Conservation (phyloP, 2,329 filamentous ascomycete genomes). For the Pseudogymnoascus sp. region DNA sequence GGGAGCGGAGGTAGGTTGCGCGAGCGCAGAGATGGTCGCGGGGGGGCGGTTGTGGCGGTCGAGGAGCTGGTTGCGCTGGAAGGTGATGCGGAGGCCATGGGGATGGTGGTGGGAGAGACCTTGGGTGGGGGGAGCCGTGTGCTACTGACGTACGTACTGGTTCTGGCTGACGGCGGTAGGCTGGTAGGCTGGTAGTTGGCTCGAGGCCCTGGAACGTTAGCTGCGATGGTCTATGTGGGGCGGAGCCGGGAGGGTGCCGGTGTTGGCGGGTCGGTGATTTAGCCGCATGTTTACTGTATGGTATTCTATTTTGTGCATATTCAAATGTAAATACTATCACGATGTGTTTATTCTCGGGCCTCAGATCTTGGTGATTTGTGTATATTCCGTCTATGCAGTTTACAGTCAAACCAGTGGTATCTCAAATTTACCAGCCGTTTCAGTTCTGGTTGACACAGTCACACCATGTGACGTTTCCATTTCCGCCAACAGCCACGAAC, state of each 20-base stretch:
- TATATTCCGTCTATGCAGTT: background rate
- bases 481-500: background rate
- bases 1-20: background rate
- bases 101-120: constrained; percentile 46
- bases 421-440: background rate
- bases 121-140: background rate
- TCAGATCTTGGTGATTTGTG: background rate
- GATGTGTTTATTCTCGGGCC: background rate
- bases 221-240: constrained; percentile 1
- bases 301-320: background rate
- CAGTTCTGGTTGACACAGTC: background rate
- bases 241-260: background rate
- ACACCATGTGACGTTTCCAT: constrained; percentile 1
- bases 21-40: constrained; percentile 85
- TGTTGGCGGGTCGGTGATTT: constrained; percentile 4
- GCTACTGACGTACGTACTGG: background rate
- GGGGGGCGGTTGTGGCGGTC: constrained; percentile 83
- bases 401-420: background rate
- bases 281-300: background rate
- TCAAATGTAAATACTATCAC: background rate
- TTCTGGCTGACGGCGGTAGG: background rate
- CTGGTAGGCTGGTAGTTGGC: background rate
- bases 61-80: constrained; percentile 98
- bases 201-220: background rate
- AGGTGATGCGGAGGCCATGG: constrained; percentile 73